Evolutionary conservation across 2,329 filamentous ascomycete genomes (phyloP), one percentile per base, ranked within the genome.

Genomic region (Aspergillus tubingensis): DNA sequence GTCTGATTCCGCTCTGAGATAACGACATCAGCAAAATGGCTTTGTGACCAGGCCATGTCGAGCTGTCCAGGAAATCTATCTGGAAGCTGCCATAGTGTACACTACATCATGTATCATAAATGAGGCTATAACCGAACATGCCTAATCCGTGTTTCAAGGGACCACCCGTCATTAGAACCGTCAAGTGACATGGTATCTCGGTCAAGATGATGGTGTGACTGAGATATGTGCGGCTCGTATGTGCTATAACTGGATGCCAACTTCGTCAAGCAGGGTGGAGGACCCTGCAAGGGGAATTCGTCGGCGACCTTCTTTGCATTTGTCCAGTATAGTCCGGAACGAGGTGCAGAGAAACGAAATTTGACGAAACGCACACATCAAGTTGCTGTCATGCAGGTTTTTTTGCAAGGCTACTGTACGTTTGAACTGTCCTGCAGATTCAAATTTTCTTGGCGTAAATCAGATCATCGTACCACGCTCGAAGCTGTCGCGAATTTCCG

Each of bases 401-500:
- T 17, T 50, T 50, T 30, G 47, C 41, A 44, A 44, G 41, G 8
- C 47, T 8, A 30, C 13, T 23, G 44, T 50, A 19, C n/a, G 41
- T 43, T 10, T 8, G 17, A 51, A 52, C 7, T 39, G 49, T 25
- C 56, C 51, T 66, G 66, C 66, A 68, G 56, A 59, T 51, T 63
- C 50, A 55, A 63, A 62, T 58, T 56, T 59, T 61, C 59, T 44
- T 61, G 4, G 23, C 32, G 6, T 17, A 13, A 10, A 66, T 79
- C 83, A 98, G 76, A 98, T 95, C 85, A 96, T 96, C 3, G 95
- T 98, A 17, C 95, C 95, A 65, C 95, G 86, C 84, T 99, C 95
- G 76, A 99, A 99, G 77, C 91, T 97, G 74, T 99, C 95, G 73
- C 95, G 84, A 70, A 99, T 98, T 76, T 99, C 95, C 32, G 91